Conservation (phyloP, 2,329 filamentous ascomycete species). For the Cladosporium sphaerospermum region DNA sequence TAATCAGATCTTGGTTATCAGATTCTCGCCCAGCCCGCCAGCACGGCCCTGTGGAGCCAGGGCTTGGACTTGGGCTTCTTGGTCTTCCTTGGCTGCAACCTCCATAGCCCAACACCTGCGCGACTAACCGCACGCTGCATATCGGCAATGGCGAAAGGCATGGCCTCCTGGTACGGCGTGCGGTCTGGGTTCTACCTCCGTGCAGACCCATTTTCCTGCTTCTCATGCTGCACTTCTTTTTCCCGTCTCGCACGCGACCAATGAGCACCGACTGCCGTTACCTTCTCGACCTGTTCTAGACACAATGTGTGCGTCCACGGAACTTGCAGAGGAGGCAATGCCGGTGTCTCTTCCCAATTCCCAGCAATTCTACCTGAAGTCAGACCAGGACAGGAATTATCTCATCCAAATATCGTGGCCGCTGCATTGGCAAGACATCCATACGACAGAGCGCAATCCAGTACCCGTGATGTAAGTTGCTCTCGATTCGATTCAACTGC, state of each 20-base stretch:
- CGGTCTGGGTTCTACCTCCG: too few relatives aligned
- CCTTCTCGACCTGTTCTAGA: not conserved
- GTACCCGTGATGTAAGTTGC: conserved; percentile 17
- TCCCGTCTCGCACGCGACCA: not conserved
- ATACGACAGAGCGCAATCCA: conserved; percentile 5
- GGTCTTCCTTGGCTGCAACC: conserved; percentile 9
- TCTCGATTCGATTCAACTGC: not conserved
- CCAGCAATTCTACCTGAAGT: conserved; percentile 5
- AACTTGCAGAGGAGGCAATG: not conserved
- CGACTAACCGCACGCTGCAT: not conserved
- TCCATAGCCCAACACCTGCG: conserved; percentile 1
- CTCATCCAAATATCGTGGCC: conserved; percentile 26
- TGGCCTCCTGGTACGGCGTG: too few relatives aligned
- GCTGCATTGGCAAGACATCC: conserved; percentile 17
- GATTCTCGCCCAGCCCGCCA: conserved; percentile 11
- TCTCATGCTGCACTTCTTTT: not conserved
- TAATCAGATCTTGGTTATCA: conserved; percentile 11
- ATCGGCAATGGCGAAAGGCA: too few relatives aligned
- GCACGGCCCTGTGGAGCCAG: conserved; percentile 4
- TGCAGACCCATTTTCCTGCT: too few relatives aligned
- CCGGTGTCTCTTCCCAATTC: conserved; percentile 10
- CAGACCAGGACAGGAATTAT: conserved; percentile 14
- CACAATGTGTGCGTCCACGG: conserved; percentile 2
- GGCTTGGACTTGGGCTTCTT: conserved; percentile 5
- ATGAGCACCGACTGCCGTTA: too few relatives aligned